Conservation (phyloP, 2,329 filamentous ascomycete genomes). For the Penicillium decumbens region DNA sequence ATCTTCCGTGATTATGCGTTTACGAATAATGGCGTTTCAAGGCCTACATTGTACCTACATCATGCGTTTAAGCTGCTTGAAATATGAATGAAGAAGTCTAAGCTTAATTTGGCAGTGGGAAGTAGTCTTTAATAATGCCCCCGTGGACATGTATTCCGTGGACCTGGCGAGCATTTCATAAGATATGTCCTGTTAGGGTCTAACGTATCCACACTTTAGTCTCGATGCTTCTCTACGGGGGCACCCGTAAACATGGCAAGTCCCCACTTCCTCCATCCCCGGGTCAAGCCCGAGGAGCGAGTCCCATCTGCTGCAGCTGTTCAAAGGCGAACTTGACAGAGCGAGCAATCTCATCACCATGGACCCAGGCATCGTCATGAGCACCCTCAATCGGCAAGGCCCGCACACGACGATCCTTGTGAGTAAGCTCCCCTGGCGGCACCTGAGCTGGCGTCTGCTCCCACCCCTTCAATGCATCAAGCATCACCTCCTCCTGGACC, state of each 20-base stretch:
- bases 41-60: constrained; percentile 24
- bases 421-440: constrained; percentile 9
- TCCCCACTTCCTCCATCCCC: background rate
- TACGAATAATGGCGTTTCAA: constrained; percentile 29
- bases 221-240: background rate
- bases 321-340: constrained; percentile 33
- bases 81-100: background rate
- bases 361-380: constrained; percentile 43
- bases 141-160: too few species aligned
- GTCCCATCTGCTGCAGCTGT: constrained; percentile 25
- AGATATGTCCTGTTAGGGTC: background rate
- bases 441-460: constrained; percentile 22
- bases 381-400: constrained; percentile 35
- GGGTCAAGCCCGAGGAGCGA: constrained; percentile 9
- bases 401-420: constrained; percentile 40
- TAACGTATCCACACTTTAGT: background rate
- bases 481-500: constrained; percentile 41
- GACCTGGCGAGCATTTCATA: too few species aligned
- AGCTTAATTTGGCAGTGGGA: background rate
- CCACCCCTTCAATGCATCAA: constrained; percentile 50
- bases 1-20: constrained; percentile 20
- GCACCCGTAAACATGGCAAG: too few species aligned
- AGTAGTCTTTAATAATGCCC: background rate
- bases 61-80: constrained; percentile 5
- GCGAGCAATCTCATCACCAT: constrained; percentile 39